Conservation (phyloP, 805 yeast genomes). For the Sugiyamaella boreocaroliniensis region DNA sequence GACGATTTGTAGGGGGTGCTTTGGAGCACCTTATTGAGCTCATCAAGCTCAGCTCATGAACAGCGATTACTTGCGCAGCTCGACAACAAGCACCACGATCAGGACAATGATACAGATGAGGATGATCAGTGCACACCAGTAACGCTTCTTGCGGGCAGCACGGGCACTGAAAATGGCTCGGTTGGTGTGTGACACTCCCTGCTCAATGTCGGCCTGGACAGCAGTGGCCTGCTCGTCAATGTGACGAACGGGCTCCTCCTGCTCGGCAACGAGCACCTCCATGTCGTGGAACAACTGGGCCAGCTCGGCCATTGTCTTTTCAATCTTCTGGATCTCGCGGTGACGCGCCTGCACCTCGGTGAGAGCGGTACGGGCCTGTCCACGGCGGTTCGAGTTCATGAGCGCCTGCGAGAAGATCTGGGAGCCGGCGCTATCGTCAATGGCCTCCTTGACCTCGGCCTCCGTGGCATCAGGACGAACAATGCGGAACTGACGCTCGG, state of each 20-base stretch:
- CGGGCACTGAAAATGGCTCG: conserved; percentile 84
- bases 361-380: conserved; percentile 87
- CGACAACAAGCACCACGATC: conserved; percentile 23
- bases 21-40: too few relatives aligned
- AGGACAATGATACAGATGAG: conserved; percentile 25
- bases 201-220: conserved; percentile 87
- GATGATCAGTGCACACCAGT: conserved; percentile 68
- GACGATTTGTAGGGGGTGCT: background rate
- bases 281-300: conserved; percentile 91
- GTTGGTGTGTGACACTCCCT: conserved; percentile 89
- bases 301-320: conserved; percentile 91
- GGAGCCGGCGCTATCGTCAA: conserved; percentile 73
- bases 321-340: conserved; percentile 88
- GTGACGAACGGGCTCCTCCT: conserved; percentile 79
- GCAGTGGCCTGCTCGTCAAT: conserved; percentile 71
- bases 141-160: conserved; percentile 84
- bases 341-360: conserved; percentile 96
- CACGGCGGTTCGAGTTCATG: conserved; percentile 33
- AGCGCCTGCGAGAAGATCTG: conserved; percentile 90
- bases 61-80: conserved; percentile 6
- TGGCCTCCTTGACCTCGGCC: conserved; percentile 75
- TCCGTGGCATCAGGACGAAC: conserved; percentile 50
- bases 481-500: conserved; percentile 86
- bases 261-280: conserved; percentile 94
- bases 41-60: background rate